A percentile compares a stretch with the other conserved stretches of the same genome.
These are phyloP conservation scores for Adansonia grandidieri DNA, from an alignment of 441 rosid genomes.

Conservation along the genomic window DNA sequence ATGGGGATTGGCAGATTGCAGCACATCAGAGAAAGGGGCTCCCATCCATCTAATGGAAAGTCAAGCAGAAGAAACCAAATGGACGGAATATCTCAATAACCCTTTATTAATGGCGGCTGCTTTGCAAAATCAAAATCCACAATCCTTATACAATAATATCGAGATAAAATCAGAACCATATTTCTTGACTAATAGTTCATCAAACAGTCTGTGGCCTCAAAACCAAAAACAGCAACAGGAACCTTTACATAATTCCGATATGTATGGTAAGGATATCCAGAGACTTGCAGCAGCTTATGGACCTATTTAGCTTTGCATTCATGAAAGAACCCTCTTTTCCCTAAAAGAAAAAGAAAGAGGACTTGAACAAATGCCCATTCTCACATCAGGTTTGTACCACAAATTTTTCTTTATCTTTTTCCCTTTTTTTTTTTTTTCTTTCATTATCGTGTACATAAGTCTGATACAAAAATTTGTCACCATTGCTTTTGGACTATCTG, in stretches of 20 bases:
- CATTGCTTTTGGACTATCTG: constrained; percentile 39
- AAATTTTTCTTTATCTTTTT: too few relatives aligned
- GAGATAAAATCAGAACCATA: constrained; percentile 63
- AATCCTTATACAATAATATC: constrained; percentile 42
- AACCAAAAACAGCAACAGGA: constrained; percentile 45
- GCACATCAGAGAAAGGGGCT: constrained; percentile 48
- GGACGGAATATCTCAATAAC: constrained; percentile 55
- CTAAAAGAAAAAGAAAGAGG: too few relatives aligned
- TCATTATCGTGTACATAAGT: too few relatives aligned
- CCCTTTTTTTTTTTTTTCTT: too few relatives aligned
- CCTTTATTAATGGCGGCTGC: constrained; percentile 50
- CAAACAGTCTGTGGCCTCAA: constrained; percentile 49
- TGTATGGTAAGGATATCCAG: constrained; percentile 40
- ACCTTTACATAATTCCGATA: constrained; percentile 39
- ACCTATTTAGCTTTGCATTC: too few relatives aligned
- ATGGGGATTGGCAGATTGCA: constrained; percentile 61
- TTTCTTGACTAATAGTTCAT: constrained; percentile 40
- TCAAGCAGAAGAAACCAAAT: constrained; percentile 50
- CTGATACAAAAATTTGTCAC: constrained; percentile 36
- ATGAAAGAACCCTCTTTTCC: too few relatives aligned
- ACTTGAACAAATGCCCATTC: too few relatives aligned
- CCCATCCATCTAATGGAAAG: constrained; percentile 40
- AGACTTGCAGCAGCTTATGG: too few relatives aligned
- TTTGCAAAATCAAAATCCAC: constrained; percentile 50
- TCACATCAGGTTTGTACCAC: too few relatives aligned